Conservation (phyloP, 208 protist species). For the Strigomonas culicis region DNA sequence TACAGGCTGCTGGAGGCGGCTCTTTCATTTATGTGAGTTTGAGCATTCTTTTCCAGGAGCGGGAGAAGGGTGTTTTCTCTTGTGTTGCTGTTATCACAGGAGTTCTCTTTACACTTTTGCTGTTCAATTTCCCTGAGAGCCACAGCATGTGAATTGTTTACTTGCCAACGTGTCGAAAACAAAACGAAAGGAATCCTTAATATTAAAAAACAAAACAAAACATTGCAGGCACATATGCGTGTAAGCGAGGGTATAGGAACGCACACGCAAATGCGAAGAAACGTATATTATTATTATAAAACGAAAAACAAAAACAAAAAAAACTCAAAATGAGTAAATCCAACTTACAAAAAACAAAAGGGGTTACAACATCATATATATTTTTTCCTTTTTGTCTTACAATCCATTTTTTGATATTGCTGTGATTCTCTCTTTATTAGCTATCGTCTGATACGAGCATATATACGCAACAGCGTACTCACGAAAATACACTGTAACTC, state of each 20-base stretch:
- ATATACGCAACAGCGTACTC: not conserved
- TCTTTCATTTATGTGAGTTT: slow-evolving; percentile 68
- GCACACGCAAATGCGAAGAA: not conserved
- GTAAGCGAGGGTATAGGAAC: too few species aligned
- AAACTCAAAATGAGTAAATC: not conserved
- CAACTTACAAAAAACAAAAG: not conserved
- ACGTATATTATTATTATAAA: not conserved
- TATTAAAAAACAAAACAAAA: not conserved
- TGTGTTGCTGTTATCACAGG: slow-evolving; percentile 33
- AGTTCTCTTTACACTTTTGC: slow-evolving; percentile 24
- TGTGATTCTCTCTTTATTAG: not conserved
- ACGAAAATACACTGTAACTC: not conserved
- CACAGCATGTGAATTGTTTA: too few species aligned
- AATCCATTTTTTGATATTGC: not conserved
- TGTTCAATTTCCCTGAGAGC: slow-evolving; percentile 23
- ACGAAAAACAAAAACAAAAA: not conserved
- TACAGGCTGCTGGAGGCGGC: slow-evolving; percentile 56
- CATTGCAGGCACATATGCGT: not conserved
- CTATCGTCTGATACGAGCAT: not conserved
- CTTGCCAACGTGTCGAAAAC: not conserved
- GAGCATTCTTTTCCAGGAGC: slow-evolving; percentile 39
- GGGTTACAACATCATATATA: too few species aligned
- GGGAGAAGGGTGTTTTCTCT: slow-evolving; percentile 27
- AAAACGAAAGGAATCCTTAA: not conserved
- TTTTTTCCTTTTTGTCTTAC: not conserved